Percentiles rank a stretch among this genome's conserved stretches.
Evolutionary conservation across 371 early-diverging fungal species (phyloP).

Genomic region (Mortierella sp.): DNA sequence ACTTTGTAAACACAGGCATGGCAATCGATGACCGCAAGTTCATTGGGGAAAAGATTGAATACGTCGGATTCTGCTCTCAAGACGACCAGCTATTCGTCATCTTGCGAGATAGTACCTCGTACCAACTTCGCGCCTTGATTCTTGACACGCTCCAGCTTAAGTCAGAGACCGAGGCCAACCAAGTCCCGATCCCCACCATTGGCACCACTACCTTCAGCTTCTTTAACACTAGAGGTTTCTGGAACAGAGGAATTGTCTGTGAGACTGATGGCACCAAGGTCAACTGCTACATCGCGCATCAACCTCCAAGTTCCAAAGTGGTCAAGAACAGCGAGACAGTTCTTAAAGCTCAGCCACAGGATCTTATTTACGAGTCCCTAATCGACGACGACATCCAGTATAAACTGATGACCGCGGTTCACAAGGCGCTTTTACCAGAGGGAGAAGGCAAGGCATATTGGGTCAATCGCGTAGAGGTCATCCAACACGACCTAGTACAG

Average conservation of each 20-base stretch:
- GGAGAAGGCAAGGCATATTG: slow-evolving; percentile 51
- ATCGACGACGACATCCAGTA: slow-evolving; percentile 29
- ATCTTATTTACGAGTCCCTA: slow-evolving; percentile 25
- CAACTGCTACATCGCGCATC: slow-evolving; percentile 37
- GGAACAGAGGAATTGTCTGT: slow-evolving; percentile 39
- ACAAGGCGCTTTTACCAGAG: slow-evolving; percentile 40
- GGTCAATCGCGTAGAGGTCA: slow-evolving; percentile 48
- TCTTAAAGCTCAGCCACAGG: slow-evolving; percentile 22
- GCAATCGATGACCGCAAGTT: slow-evolving; percentile 55
- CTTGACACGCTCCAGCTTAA: slow-evolving; percentile 50
- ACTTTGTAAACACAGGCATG: slow-evolving; percentile 53
- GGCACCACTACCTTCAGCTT: slow-evolving; percentile 29
- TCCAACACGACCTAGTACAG: slow-evolving; percentile 20
- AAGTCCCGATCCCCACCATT: slow-evolving; percentile 42
- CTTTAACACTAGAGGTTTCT: slow-evolving; percentile 31
- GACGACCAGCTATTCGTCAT: slow-evolving; percentile 49
- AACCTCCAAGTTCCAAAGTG: slow-evolving; percentile 26
- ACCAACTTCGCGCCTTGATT: slow-evolving; percentile 31
- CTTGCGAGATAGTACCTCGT: slow-evolving; percentile 32
- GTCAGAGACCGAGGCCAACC: slow-evolving; percentile 27
- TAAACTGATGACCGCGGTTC: slow-evolving; percentile 21
- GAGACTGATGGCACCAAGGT: slow-evolving; percentile 37
- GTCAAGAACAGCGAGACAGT: slow-evolving; percentile 15
- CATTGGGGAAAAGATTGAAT: slow-evolving; percentile 49
- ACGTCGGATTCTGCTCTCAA: slow-evolving; percentile 39